A percentile compares a stretch with the other conserved stretches of the same genome.
These are phyloP conservation scores for Mortierella sp. DNA, from an alignment of 371 early-diverging fungal species.

Conservation along the genomic window DNA sequence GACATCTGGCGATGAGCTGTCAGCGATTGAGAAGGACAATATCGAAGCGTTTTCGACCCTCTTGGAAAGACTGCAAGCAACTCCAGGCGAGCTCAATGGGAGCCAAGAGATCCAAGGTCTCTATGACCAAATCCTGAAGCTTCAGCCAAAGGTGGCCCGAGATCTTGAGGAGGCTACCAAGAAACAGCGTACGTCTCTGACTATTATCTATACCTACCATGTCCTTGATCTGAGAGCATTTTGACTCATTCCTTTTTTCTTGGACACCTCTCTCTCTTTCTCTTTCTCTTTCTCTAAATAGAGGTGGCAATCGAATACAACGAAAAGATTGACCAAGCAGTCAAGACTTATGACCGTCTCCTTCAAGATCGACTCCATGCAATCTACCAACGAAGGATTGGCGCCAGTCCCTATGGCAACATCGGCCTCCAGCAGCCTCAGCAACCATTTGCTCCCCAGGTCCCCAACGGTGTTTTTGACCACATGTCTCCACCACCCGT, in stretches of 20 bases:
- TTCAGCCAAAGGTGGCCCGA: constrained; percentile 78
- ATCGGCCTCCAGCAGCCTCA: constrained; percentile 23
- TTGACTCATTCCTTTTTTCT: background rate
- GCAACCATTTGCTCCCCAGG: constrained; percentile 4
- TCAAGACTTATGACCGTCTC: constrained; percentile 83
- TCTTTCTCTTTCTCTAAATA: constrained; percentile 19
- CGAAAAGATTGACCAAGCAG: constrained; percentile 78
- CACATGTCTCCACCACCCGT: background rate
- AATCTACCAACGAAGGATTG: constrained; percentile 48
- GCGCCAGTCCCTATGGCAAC: constrained; percentile 20
- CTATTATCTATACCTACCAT: background rate
- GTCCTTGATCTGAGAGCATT: background rate
- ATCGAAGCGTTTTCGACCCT: constrained; percentile 74
- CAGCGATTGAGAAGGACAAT: constrained; percentile 74
- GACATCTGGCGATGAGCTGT: constrained; percentile 52
- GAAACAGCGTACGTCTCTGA: constrained; percentile 64
- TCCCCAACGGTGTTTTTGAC: background rate
- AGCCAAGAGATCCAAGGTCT: constrained; percentile 76
- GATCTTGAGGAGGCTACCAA: constrained; percentile 71
- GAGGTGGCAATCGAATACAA: constrained; percentile 72
- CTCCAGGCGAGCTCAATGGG: constrained; percentile 65
- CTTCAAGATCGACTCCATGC: constrained; percentile 74
- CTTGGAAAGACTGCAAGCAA: constrained; percentile 68
- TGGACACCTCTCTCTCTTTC: background rate
- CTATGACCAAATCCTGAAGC: constrained; percentile 74